A percentile compares a stretch with the other conserved stretches of the same genome.
Conservation (phyloP, 1,139 yeast species). For the Pichia sp. region DNA sequence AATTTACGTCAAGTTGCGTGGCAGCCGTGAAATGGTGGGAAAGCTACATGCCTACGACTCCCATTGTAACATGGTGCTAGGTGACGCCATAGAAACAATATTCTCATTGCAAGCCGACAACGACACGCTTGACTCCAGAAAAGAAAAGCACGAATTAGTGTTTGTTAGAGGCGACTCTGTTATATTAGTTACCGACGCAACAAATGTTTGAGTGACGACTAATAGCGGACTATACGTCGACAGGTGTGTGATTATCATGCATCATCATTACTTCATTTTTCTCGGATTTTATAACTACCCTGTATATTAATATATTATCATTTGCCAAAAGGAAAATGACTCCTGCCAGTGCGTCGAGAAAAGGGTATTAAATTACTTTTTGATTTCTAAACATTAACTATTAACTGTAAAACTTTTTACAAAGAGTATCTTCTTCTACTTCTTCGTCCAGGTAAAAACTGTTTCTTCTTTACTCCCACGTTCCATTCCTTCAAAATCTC, state of each 20-base stretch:
- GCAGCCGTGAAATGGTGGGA: constrained; percentile 92
- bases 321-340: not conserved
- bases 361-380: not conserved
- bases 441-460: constrained; percentile 26
- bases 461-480: constrained; percentile 37
- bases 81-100: constrained; percentile 87
- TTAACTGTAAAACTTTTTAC: constrained; percentile 25
- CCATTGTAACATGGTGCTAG: constrained; percentile 91
- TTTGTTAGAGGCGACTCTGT: constrained; percentile 97
- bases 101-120: constrained; percentile 50
- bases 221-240: no score
- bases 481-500: constrained; percentile 48
- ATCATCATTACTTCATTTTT: not conserved
- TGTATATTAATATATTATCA: constrained; percentile 3
- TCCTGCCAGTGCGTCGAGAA: not conserved
- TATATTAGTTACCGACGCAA: constrained; percentile 45
- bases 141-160: constrained; percentile 79
- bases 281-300: not conserved
- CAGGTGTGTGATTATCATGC: not conserved
- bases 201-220: constrained; percentile 21
- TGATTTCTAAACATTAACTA: not conserved
- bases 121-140: constrained; percentile 43
- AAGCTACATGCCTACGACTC: constrained; percentile 92
- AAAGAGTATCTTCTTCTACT: constrained; percentile 64
- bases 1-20: constrained; percentile 86